Conservation (phyloP, 169 alveolate genomes). For the Plasmodium gonderi region DNA sequence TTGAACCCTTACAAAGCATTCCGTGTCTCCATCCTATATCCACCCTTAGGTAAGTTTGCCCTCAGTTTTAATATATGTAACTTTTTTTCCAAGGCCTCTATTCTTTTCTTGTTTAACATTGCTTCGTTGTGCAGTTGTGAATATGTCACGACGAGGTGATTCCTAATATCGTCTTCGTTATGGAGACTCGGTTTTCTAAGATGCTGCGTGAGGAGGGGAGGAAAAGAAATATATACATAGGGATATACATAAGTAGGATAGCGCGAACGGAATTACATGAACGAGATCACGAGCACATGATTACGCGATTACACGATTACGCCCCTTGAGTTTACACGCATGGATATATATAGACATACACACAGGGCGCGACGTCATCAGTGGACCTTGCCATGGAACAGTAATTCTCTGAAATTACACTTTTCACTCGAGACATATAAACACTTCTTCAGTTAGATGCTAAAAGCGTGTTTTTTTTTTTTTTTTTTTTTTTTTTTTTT, state of each 20-base stretch:
- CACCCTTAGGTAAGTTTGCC: slow-evolving; percentile 16
- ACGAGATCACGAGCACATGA: too few relatives aligned
- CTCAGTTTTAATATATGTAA: slow-evolving; percentile 50
- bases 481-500: too few relatives aligned
- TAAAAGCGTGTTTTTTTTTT: too few relatives aligned
- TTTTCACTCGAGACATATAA: too few relatives aligned
- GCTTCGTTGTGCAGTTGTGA: slow-evolving; percentile 58
- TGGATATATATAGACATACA: background rate
- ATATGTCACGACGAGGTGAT: slow-evolving; percentile 23
- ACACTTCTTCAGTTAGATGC: too few relatives aligned
- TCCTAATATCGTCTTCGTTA: slow-evolving; percentile 51
- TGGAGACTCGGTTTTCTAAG: slow-evolving; percentile 37
- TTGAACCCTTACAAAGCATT: slow-evolving; percentile 11
- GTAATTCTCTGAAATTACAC: too few relatives aligned
- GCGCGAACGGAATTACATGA: too few relatives aligned
- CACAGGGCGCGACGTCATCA: too few relatives aligned
- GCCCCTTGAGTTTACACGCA: background rate
- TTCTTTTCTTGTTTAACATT: slow-evolving; percentile 33
- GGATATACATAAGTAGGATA: background rate
- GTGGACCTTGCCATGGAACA: too few relatives aligned
- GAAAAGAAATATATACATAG: background rate
- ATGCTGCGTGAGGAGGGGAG: slow-evolving; percentile 6
- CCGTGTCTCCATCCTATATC: slow-evolving; percentile 55
- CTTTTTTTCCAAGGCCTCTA: slow-evolving; percentile 43
- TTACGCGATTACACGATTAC: too few relatives aligned